Percentiles rank a stretch among this genome's conserved stretches.
phyloP scores from a whole-genome alignment of 2,329 filamentous ascomycete species.

The Stagonosporopsis tanaceti region DNA sequence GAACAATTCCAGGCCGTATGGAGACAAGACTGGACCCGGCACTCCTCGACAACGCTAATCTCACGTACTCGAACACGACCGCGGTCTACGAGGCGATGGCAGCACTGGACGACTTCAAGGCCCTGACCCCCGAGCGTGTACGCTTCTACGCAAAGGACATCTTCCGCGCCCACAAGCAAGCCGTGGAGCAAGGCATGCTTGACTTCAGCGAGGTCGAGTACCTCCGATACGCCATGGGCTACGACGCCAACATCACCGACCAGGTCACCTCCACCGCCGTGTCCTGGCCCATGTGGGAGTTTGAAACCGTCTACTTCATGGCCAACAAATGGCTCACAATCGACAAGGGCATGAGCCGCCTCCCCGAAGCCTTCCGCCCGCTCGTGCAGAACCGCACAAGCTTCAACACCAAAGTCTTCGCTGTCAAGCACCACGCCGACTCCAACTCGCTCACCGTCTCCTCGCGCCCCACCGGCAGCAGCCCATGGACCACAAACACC shows the following conservation, averaged over 20 bases:
- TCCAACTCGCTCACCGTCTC: conserved; percentile 61
- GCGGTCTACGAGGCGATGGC: conserved; percentile 23
- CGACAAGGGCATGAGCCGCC: conserved; percentile 63
- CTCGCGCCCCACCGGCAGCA: conserved; percentile 31
- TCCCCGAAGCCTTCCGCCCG: conserved; percentile 68
- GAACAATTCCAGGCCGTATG: conserved; percentile 19
- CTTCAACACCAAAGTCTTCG: conserved; percentile 63
- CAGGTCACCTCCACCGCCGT: conserved; percentile 39
- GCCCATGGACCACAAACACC: conserved; percentile 47
- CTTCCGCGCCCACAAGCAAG: conserved; percentile 60
- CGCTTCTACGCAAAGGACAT: conserved; percentile 54
- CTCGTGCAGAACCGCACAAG: conserved; percentile 63
- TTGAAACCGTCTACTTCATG: conserved; percentile 62
- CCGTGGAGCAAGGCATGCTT: conserved; percentile 62
- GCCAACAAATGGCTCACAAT: conserved; percentile 68
- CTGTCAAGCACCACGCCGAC: conserved; percentile 59
- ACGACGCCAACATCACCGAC: conserved; percentile 61
- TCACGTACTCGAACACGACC: conserved; percentile 21
- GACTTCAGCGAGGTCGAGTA: conserved; percentile 70
- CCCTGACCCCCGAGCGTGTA: conserved; percentile 14
- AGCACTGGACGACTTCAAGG: conserved; percentile 26
- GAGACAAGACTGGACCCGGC: conserved; percentile 15
- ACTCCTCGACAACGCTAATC: conserved; percentile 21
- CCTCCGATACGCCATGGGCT: conserved; percentile 63
- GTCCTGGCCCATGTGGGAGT: conserved; percentile 58